Percentiles rank a stretch among this genome's conserved stretches.
These are phyloP conservation scores for Gonapodya prolifera DNA, from an alignment of 192 early-diverging fungal genomes.

Conservation along the genomic window DNA sequence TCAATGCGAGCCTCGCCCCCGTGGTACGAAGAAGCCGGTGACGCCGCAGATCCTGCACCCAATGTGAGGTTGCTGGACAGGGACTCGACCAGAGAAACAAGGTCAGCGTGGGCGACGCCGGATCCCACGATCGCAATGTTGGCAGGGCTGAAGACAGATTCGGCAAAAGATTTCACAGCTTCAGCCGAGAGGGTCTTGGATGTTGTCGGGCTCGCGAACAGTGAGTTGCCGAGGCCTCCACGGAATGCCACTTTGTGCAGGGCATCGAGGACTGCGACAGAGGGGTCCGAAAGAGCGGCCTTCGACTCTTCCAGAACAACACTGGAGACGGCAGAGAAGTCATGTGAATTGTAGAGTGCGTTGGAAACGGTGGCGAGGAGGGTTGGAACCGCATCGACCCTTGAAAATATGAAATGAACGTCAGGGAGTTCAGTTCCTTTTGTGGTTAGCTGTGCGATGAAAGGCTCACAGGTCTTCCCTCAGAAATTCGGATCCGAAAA, in stretches of 20 bases:
- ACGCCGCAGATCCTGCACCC: slow-evolving; percentile 18
- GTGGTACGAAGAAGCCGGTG: slow-evolving; percentile 48
- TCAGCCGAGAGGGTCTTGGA: slow-evolving; percentile 46
- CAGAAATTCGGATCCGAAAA: slow-evolving; percentile 83
- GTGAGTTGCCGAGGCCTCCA: slow-evolving; percentile 84
- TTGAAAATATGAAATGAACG: slow-evolving; percentile 25
- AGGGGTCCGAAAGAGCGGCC: slow-evolving; percentile 47
- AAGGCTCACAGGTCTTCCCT: slow-evolving; percentile 66
- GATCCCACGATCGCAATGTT: slow-evolving; percentile 76
- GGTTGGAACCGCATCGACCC: slow-evolving; percentile 59
- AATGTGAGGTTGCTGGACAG: slow-evolving; percentile 34
- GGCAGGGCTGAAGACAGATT: slow-evolving; percentile 50
- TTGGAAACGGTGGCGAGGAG: slow-evolving; percentile 67
- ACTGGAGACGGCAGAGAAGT: slow-evolving; percentile 62
- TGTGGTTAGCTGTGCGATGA: background rate
- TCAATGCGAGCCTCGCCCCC: slow-evolving; percentile 81
- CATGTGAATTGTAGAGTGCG: slow-evolving; percentile 69
- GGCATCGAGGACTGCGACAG: slow-evolving; percentile 55
- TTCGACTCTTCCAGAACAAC: slow-evolving; percentile 51
- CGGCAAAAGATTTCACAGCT: slow-evolving; percentile 60
- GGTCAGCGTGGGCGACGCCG: slow-evolving; percentile 61
- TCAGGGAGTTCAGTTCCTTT: background rate
- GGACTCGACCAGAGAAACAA: slow-evolving; percentile 51
- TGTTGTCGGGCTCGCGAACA: slow-evolving; percentile 60
- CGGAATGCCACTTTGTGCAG: slow-evolving; percentile 88